A percentile compares a stretch with the other conserved stretches of the same genome.
Conservation (phyloP, 208 protist species). For the Trypanosoma caninum region DNA sequence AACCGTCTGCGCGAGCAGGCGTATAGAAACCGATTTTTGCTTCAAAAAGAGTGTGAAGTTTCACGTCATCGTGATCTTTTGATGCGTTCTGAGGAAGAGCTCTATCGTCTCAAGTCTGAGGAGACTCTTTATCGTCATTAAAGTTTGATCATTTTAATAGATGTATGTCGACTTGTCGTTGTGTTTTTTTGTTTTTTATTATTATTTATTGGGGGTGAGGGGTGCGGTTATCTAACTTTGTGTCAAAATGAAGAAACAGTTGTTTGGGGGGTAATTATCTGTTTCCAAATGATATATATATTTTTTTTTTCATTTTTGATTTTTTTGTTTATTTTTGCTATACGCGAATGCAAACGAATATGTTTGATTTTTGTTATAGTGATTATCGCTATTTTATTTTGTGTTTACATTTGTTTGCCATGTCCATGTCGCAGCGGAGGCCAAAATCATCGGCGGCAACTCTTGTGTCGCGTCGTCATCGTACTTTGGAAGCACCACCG, state of each 20-base stretch:
- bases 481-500: neutral
- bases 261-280: too few relatives aligned
- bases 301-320: neutral
- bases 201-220: neutral
- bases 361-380: neutral
- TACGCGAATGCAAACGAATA: neutral
- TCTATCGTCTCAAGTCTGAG: constrained; percentile 32
- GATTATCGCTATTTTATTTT: neutral
- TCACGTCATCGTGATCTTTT: constrained; percentile 44
- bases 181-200: neutral
- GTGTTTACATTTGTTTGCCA: neutral
- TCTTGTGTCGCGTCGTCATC: neutral
- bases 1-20: constrained; percentile 27
- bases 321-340: neutral
- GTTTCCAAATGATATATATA: neutral
- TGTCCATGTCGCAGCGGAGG: constrained; percentile 10
- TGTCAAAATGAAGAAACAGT: too few relatives aligned
- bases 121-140: constrained; percentile 1
- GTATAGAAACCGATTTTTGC: constrained; percentile 24
- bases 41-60: constrained; percentile 51
- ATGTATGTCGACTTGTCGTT: neutral
- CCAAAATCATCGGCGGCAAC: constrained; percentile 11
- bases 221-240: too few relatives aligned
- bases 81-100: constrained; percentile 41
- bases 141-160: neutral